Evolutionary conservation across 352 stramenopile genomes (phyloP).

Genomic region (Peronosclerospora sorghi): DNA sequence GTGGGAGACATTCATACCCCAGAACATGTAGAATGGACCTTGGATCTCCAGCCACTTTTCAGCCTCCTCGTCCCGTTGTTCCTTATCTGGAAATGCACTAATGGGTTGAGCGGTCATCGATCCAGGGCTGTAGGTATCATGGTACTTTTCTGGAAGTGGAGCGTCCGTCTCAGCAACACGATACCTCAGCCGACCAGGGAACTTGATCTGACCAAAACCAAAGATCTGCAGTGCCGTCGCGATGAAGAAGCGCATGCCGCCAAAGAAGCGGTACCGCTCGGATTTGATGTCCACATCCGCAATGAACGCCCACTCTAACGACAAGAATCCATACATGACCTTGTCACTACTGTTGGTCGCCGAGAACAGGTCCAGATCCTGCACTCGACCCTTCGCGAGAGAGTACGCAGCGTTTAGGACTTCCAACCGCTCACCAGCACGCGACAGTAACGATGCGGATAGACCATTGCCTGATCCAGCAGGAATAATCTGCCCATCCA

Average conservation of each 20-base stretch:
- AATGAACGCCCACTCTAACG: slow-evolving; percentile 77
- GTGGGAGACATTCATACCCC: slow-evolving; percentile 47
- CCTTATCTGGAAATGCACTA: slow-evolving; percentile 15
- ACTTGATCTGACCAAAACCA: slow-evolving; percentile 24
- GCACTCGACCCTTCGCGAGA: slow-evolving; percentile 46
- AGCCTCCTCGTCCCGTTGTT: slow-evolving; percentile 5
- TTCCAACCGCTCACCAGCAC: slow-evolving; percentile 35
- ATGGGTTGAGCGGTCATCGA: slow-evolving; percentile 9
- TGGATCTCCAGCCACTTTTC: slow-evolving; percentile 30
- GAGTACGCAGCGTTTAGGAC: slow-evolving; percentile 48
- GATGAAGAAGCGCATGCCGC: slow-evolving; percentile 45
- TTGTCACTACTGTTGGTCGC: slow-evolving; percentile 33
- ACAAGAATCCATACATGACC: slow-evolving; percentile 69
- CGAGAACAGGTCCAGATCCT: slow-evolving; percentile 58
- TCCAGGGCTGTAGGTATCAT: slow-evolving; percentile 14
- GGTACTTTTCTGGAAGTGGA: slow-evolving; percentile 22
- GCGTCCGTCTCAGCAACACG: slow-evolving; percentile 21
- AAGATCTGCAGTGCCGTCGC: slow-evolving; percentile 30
- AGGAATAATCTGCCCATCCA: slow-evolving; percentile 25
- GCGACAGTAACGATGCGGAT: slow-evolving; percentile 36
- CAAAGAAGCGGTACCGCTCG: slow-evolving; percentile 47
- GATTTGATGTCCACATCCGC: slow-evolving; percentile 70
- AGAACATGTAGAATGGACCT: slow-evolving; percentile 49
- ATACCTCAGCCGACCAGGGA: slow-evolving; percentile 30
- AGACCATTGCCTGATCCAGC: slow-evolving; percentile 62